phyloP scores from a whole-genome alignment of 768 basidiomycete species.

The Pleurotus tuoliensis region DNA sequence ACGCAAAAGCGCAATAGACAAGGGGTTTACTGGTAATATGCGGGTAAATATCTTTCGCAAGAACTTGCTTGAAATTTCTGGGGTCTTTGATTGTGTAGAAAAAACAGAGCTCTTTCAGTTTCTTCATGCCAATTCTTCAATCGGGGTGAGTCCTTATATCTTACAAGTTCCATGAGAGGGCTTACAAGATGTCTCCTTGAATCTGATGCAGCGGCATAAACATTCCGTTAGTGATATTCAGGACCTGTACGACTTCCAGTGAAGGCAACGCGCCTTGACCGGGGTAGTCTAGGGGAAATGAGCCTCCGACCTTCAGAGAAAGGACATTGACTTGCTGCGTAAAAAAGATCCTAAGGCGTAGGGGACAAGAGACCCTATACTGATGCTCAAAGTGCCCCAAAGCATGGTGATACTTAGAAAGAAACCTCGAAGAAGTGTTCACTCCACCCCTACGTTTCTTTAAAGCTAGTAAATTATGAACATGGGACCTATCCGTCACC shows the following conservation, averaged over 20 bases:
- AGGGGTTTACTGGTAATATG: not conserved
- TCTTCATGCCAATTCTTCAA: conserved; percentile 19
- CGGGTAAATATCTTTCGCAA: conserved; percentile 1
- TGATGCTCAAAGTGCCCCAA: not conserved
- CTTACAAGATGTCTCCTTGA: conserved; percentile 19
- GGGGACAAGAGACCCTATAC: not conserved
- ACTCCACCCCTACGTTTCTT: too few species aligned
- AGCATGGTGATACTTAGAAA: not conserved
- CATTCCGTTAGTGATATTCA: conserved; percentile 8
- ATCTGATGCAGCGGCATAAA: conserved; percentile 14
- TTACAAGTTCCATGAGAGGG: too few species aligned
- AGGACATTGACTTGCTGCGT: not conserved
- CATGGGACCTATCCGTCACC: too few species aligned
- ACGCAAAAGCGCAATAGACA: not conserved
- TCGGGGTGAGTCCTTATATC: not conserved
- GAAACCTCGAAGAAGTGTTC: too few species aligned
- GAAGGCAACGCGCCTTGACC: not conserved
- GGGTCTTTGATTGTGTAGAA: conserved; percentile 18
- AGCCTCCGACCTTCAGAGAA: too few species aligned
- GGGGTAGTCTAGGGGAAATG: not conserved
- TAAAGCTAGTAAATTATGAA: too few species aligned
- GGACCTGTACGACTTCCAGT: conserved; percentile 4
- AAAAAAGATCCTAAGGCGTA: conserved; percentile 1
- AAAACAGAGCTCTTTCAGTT: conserved; percentile 18
- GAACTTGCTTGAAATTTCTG: conserved; percentile 13